phyloP scores from a whole-genome alignment of 1,139 yeast genomes.

The Taphrina sp. region DNA sequence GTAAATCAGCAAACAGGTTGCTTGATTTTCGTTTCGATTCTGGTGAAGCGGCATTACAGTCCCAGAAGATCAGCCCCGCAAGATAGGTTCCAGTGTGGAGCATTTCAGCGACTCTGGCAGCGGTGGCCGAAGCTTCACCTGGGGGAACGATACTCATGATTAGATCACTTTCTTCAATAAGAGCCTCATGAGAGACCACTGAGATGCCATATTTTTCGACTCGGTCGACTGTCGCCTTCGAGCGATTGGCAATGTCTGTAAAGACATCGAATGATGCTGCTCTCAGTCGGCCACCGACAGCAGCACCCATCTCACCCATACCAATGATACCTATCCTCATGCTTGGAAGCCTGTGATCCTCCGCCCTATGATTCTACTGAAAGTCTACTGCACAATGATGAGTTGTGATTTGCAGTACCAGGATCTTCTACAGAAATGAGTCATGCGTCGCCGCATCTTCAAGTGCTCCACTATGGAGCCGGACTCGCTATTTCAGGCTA shows the following conservation, averaged over 20 bases:
- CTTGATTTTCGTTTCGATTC: not conserved
- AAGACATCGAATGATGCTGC: not conserved
- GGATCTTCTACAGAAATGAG: too few species aligned
- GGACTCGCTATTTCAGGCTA: too few species aligned
- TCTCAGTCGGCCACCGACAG: not conserved
- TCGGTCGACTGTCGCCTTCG: not conserved
- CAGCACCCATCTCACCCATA: not conserved
- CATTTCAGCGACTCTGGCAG: not conserved
- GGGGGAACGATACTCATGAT: not conserved
- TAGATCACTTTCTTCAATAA: not conserved
- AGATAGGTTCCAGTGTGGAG: not conserved
- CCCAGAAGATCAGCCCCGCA: not conserved
- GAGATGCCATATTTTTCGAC: not conserved
- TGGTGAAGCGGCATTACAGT: not conserved
- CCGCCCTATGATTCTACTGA: too few species aligned
- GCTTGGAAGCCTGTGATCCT: too few species aligned
- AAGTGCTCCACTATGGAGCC: too few species aligned
- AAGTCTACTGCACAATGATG: too few species aligned
- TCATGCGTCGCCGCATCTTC: too few species aligned
- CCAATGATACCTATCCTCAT: not conserved
- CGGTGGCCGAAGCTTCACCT: not conserved
- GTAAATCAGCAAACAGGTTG: too few species aligned
- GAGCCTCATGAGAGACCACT: not conserved
- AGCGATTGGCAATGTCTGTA: not conserved
- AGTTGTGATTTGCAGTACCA: too few species aligned